Evolutionary conservation across 1,139 yeast genomes (phyloP).

Genomic region (Yamadazyma triangularis): DNA sequence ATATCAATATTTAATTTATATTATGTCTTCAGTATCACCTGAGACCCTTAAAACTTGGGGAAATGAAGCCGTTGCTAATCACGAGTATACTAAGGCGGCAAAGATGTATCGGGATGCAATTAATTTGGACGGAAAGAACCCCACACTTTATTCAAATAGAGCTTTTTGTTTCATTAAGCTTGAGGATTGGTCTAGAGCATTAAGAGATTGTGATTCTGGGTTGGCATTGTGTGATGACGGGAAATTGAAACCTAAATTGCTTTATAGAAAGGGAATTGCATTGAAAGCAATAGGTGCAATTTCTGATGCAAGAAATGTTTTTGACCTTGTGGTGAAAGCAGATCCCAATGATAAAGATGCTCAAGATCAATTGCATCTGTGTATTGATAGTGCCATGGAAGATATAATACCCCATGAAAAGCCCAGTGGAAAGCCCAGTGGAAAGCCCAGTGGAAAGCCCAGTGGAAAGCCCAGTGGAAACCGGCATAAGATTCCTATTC

Average conservation of each 20-base stretch:
- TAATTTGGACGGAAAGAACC: slow-evolving; percentile 47
- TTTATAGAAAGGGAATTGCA: slow-evolving; percentile 55
- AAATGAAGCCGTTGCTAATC: slow-evolving; percentile 56
- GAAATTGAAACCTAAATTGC: slow-evolving; percentile 44
- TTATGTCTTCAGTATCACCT: no score
- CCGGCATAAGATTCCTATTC: slow-evolving; percentile 29
- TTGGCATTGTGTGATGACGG: slow-evolving; percentile 22
- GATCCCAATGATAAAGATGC: slow-evolving; percentile 44
- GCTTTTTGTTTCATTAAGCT: slow-evolving; percentile 70
- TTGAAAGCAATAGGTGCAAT: slow-evolving; percentile 24
- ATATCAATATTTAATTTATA: no score
- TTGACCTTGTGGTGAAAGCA: slow-evolving; percentile 36
- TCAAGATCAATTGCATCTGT: slow-evolving; percentile 17
- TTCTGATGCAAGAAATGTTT: slow-evolving; percentile 30
- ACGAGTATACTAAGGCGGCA: slow-evolving; percentile 55
- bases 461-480: slow-evolving; percentile 1
- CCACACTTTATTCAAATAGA: slow-evolving; percentile 71
- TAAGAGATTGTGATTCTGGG: slow-evolving; percentile 58
- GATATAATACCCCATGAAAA: no score
- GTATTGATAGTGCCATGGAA: no score
- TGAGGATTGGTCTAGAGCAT: slow-evolving; percentile 51
- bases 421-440: no score
- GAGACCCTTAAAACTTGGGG: slow-evolving; percentile 47
- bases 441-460: no score
- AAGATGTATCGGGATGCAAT: slow-evolving; percentile 64